Evolutionary conservation across 257 asterid species (phyloP), one percentile per base, ranked within the genome.

Genomic region (Cynanchum wilfordii): DNA sequence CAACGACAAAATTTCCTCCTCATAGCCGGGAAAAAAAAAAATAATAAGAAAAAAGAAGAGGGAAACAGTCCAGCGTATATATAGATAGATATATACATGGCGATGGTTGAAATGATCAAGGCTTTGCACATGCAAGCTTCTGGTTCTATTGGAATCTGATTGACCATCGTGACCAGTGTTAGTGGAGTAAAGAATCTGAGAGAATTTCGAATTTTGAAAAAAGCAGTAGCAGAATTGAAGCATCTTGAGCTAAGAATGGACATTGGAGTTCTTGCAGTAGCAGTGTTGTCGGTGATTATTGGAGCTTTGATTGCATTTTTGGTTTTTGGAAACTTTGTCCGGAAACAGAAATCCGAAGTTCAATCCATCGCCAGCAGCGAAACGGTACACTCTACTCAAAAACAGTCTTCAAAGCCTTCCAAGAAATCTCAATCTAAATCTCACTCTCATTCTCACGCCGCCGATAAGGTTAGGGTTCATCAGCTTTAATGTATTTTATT

Each of bases 301-400:
- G 99, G 98, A 79, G 89, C 92, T 62, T 55, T 87, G 82, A 89
- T 95, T 82, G 97, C 94, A 10, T 79, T 87, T 74, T 20, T 80
- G 1, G 25, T 77, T n/a, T 88, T 92, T 72, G 88, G 96, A 8
- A 84, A 71, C 77, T 95, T 92, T 77, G 87, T 86, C 81, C 85
- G 86, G 69, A 86, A 87, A 75, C 80, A 91, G 58, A 89, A 84
- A 82, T 73, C 89, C 5, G 96, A 95, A 80, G 87, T 95, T 56
- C 90, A 92, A 79, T 85, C 97, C 79, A 85, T 95, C 58, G 29
- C 87, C 45, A 75, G 70, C 66, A 89, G 92, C 20, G 95, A 83
- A 75, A 73, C 79, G 51, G 58, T 78, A 3, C 81, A 85, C 11
- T 57, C 83, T 24, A 79, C 82, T 60, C 82, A 71, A 44, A 64